Conservation (phyloP, 2,329 filamentous ascomycete species). For the Neonectria hederae region DNA sequence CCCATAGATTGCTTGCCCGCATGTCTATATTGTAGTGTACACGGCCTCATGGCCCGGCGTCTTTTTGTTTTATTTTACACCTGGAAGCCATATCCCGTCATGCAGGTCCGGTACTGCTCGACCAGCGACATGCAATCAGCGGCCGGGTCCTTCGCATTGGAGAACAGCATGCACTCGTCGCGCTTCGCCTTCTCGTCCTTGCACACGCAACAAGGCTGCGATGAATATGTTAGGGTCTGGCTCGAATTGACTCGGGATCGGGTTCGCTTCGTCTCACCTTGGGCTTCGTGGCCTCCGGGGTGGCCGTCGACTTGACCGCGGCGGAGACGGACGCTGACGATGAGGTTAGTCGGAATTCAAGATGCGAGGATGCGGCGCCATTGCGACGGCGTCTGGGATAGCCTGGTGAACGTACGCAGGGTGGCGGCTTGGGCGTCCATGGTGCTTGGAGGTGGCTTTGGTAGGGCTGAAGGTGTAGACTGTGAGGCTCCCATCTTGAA, state of each 20-base stretch:
- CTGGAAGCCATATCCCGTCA: constrained; percentile 93
- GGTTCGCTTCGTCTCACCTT: constrained; percentile 49
- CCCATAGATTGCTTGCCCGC: constrained; percentile 31
- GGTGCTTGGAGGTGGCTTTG: constrained; percentile 30
- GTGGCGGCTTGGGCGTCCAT: constrained; percentile 47
- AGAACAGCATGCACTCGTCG: constrained; percentile 99
- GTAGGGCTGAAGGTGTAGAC: constrained; percentile 23
- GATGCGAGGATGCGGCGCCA: neutral
- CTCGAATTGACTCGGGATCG: constrained; percentile 39
- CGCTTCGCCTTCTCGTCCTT: constrained; percentile 91
- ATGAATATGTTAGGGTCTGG: constrained; percentile 14
- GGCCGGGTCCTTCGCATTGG: constrained; percentile 81
- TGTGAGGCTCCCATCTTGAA: constrained; percentile 32
- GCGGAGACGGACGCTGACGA: constrained; percentile 37
- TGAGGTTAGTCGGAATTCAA: constrained; percentile 17
- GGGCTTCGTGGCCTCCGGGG: constrained; percentile 51
- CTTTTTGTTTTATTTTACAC: constrained; percentile 50
- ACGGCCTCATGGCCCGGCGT: constrained; percentile 23
- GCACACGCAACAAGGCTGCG: constrained; percentile 95
- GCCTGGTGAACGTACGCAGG: constrained; percentile 37
- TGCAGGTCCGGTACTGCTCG: constrained; percentile 87
- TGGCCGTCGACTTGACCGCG: constrained; percentile 44
- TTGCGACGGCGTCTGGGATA: neutral
- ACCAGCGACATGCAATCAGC: constrained; percentile 85
- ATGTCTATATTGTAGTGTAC: constrained; percentile 42